phyloP scores from a whole-genome alignment of 1,139 yeast genomes.

The Suhomyces maxii region DNA sequence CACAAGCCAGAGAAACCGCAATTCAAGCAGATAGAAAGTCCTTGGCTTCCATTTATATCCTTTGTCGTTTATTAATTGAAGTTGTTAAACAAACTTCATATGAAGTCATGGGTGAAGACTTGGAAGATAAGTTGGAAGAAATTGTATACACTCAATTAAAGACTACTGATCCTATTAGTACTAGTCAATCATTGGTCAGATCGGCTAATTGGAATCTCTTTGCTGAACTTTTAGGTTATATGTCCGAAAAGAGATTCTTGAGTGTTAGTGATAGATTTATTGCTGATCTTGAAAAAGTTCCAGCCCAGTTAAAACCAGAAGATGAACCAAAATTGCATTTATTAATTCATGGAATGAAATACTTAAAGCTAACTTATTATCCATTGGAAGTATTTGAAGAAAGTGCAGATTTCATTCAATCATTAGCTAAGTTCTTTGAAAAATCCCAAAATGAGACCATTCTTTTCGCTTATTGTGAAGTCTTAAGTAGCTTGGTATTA shows the following conservation, averaged over 20 bases:
- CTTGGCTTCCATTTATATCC: conserved; percentile 78
- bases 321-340: conserved; percentile 75
- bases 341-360: conserved; percentile 88
- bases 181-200: conserved; percentile 64
- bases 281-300: conserved; percentile 85
- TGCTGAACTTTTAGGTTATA: conserved; percentile 84
- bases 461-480: conserved; percentile 81
- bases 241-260: conserved; percentile 81
- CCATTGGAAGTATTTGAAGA: conserved; percentile 92
- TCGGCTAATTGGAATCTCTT: conserved; percentile 93
- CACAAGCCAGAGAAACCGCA: conserved; percentile 65
- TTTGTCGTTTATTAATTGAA: conserved; percentile 92
- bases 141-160: conserved; percentile 88
- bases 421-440: conserved; percentile 79
- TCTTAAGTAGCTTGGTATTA: conserved; percentile 66
- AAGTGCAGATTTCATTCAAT: conserved; percentile 82
- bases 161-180: conserved; percentile 80
- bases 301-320: conserved; percentile 43
- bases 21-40: conserved; percentile 86
- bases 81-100: conserved; percentile 85
- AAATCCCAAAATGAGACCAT: conserved; percentile 64
- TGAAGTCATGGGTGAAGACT: conserved; percentile 71
- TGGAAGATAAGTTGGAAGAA: conserved; percentile 85
- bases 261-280: conserved; percentile 92
- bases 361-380: conserved; percentile 71